Conservation (phyloP, 129 eudicot genomes). For the Smallanthus sonchifolius region DNA sequence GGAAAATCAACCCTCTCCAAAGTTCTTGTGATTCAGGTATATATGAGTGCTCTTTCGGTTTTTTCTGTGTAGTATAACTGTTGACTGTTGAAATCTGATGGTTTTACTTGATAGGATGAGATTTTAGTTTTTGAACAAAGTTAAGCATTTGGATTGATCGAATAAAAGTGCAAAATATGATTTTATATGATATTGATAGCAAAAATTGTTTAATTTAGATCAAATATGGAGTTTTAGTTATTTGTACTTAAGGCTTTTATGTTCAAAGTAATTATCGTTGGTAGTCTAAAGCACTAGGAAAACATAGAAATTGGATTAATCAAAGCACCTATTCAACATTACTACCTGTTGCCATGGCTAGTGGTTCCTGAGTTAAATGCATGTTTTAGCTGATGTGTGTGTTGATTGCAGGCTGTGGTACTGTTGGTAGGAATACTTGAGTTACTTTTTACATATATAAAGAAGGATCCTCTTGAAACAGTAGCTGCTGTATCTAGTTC, state of each 20-base stretch:
- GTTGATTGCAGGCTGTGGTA: slow-evolving; percentile 48
- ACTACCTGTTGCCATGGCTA: no score
- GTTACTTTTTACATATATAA: slow-evolving; percentile 25
- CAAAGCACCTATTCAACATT: no score
- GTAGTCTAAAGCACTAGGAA: no score
- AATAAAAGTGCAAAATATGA: background rate
- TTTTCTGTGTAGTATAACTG: background rate
- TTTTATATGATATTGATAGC: background rate
- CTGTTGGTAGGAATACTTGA: slow-evolving; percentile 41
- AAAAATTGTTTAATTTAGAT: background rate
- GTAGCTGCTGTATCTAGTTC: slow-evolving; percentile 41
- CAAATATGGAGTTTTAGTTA: background rate
- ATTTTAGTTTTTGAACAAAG: background rate
- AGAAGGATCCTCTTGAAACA: slow-evolving; percentile 32
- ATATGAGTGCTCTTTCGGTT: background rate
- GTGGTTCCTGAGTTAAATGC: no score
- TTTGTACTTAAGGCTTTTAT: background rate
- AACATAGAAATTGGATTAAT: no score
- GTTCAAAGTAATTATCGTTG: background rate
- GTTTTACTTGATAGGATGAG: background rate
- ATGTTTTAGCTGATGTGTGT: background rate
- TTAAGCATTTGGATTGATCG: background rate
- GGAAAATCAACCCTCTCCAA: slow-evolving; percentile 64
- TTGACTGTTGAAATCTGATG: background rate
- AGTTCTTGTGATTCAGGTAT: slow-evolving; percentile 68